Evolutionary conservation across 495 filamentous ascomycete species (phyloP), one percentile per base, ranked within the genome.

Genomic region (Lasiosphaeria hispida): DNA sequence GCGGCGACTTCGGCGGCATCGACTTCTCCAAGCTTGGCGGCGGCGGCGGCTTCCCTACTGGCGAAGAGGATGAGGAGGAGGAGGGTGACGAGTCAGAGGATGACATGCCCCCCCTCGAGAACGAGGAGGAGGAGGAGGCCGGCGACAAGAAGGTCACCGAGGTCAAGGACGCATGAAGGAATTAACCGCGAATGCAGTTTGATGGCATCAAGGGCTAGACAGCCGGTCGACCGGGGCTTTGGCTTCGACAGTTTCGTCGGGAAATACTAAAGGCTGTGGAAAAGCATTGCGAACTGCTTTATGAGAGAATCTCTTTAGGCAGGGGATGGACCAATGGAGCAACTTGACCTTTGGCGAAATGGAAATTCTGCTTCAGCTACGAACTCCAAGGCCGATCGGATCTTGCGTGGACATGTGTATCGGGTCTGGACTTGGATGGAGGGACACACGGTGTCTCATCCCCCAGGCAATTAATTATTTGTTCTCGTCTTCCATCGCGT

Each of bases 11-110:
- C 58, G 81, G 83, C 54, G 83, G 84, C 36, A 85, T 90, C 72
- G 89, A 96, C 74, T 96, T 96, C 86, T 94, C 89, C 66, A 96
- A 96, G 80, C 88, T 96, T 61, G 92, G 87, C 38, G 82, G 77
- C 39, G 77, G 73, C 57, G 84, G 74, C 39, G 84, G 73, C 40
- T 75, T 80, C 63, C 79, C 67, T 43, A 70, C 64, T 15, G 80
- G 72, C 49, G 81, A 69, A 14, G 86, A 79, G 15, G 86, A 81
- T 13, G 84, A 80, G 7, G 83, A 81, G 1, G 86, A 85, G 0
- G 85, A 86, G 4, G 83, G 80, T 1, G 87, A 85, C 0, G 85
- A 87, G 1, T 70, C 69, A 4, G 74, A 78, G 45, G 77, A 76
- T 35, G 74, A 73, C 33, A 70, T 72, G 63, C 70, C 64, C n/a